Conservation (phyloP, 2,329 filamentous ascomycete genomes). For the Fusarium circinatum region DNA sequence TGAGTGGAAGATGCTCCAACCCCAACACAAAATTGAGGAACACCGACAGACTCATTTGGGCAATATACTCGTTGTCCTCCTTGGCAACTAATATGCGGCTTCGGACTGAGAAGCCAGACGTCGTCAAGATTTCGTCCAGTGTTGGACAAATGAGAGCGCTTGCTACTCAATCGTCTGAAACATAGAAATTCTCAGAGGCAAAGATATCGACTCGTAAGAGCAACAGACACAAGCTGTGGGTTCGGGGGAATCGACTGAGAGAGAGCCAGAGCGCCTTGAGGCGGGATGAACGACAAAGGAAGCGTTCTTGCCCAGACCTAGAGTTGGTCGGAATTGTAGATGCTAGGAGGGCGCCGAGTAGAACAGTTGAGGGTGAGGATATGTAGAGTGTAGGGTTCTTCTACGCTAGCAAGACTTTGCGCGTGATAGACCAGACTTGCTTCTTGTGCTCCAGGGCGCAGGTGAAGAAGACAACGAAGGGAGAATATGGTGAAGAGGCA, state of each 20-base stretch:
- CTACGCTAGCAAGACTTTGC: background rate
- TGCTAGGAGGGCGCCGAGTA: background rate
- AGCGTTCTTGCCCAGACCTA: background rate
- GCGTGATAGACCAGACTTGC: rapidly evolving
- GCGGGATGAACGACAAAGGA: rapidly evolving
- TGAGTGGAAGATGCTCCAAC: background rate
- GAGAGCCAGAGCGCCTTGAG: background rate
- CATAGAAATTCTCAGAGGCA: rapidly evolving
- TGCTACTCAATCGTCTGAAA: background rate
- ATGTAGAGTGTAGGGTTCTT: background rate
- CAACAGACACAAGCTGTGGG: background rate
- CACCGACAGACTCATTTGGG: background rate
- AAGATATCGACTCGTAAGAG: background rate
- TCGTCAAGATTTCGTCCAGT: background rate
- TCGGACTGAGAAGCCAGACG: background rate
- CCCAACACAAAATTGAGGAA: rapidly evolving
- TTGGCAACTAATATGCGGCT: background rate
- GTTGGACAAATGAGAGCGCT: background rate
- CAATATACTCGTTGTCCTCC: background rate
- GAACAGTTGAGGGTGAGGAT: background rate
- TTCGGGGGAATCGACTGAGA: background rate
- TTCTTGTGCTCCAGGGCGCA: background rate
- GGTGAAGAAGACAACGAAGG: too few species aligned
- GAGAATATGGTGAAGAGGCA: too few species aligned
- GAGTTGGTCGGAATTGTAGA: background rate